Base-by-base conservation (phyloP, 106 monocot genomes). In the Ottelia alismoides region DNA sequence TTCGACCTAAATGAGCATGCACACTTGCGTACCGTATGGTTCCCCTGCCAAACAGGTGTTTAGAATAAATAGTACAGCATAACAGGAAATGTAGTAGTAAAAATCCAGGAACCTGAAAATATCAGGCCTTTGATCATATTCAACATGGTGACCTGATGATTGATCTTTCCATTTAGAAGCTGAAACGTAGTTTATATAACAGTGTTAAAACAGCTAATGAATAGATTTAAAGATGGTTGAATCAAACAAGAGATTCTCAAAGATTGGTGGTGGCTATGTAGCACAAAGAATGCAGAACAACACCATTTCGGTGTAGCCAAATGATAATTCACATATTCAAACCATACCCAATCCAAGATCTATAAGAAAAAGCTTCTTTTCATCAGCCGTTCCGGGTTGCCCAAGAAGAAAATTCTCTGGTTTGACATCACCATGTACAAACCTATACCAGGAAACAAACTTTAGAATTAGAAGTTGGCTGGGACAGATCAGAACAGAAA, bases 401-500 rank as follows among this genome's bases (percentile, higher is more conserved):
- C 94, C 94, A 51, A 96, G 88, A 49, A 96, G 72, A 68, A 96
- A 96, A 52, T 96, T 96, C 54, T 96, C 94, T 22, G 94, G 94
- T 35, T 96, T 96, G 28, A 96, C 94, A 82, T 96, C 94, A 47
- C 94, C 94, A 82, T 96, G 94, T 23, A 96, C 84, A 76, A 92
- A 92, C 64, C 92, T 92, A 66, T 9, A 29, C 16, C 45, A 31
- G 18, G 24, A 11, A 23, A 58, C 21, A 45, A 57, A 72, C 16
- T 7, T 43, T 43, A 6, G 16, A 43, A 7, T 43, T 43, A 43
- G 16, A 43, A 6, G 16, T 43, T 43, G 40, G 6, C 40, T 16
- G n/a, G n/a, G n/a, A n/a, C n/a, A n/a, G 40, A 25, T 53, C 47
- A 31, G 24, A 25, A 22, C 1, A 53, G 2, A 20, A 43, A 45